A percentile compares a stretch with the other conserved stretches of the same genome.
Conservation (phyloP, 2,329 filamentous ascomycete genomes). For the Penicillium sp. region DNA sequence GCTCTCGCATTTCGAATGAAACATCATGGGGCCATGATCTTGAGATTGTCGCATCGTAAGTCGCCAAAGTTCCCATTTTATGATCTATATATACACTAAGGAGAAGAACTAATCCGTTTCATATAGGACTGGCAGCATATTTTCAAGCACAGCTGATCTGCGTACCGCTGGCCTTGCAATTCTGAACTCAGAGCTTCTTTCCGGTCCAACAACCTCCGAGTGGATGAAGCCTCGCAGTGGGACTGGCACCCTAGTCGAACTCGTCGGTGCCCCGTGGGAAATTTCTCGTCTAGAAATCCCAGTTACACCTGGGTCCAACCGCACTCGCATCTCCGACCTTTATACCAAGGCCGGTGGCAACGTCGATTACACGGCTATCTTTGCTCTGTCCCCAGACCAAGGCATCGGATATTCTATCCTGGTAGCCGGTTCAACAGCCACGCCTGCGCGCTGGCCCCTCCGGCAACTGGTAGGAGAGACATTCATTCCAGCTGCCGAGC, state of each 20-base stretch:
- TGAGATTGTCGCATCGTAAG: slow-evolving; percentile 9
- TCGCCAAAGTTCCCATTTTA: too few species aligned
- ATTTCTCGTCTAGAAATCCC: slow-evolving; percentile 12
- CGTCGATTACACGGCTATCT: slow-evolving; percentile 9
- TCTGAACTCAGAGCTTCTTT: slow-evolving; percentile 12
- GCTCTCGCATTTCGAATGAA: neutral
- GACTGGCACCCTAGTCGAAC: slow-evolving; percentile 11
- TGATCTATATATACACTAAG: too few species aligned
- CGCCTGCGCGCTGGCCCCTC: slow-evolving; percentile 10
- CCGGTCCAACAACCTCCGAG: slow-evolving; percentile 6
- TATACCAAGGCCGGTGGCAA: slow-evolving; percentile 16
- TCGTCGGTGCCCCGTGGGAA: slow-evolving; percentile 16
- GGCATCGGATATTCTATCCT: slow-evolving; percentile 15
- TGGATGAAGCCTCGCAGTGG: slow-evolving; percentile 19
- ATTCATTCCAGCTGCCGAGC: slow-evolving; percentile 14
- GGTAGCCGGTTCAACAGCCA: slow-evolving; percentile 5
- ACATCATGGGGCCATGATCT: neutral
- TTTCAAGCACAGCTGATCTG: slow-evolving; percentile 8
- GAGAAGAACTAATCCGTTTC: neutral
- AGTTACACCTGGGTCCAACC: slow-evolving; percentile 10
- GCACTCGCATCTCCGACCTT: slow-evolving; percentile 13
- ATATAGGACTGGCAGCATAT: slow-evolving; percentile 9
- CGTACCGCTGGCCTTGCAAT: slow-evolving; percentile 11
- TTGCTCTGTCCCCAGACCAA: slow-evolving; percentile 14
- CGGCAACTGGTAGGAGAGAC: slow-evolving; percentile 9